Evolutionary conservation across 176 grass and related monocot genomes (phyloP), one percentile per base, ranked within the genome.

Genomic region (Aechmea fasciata): DNA sequence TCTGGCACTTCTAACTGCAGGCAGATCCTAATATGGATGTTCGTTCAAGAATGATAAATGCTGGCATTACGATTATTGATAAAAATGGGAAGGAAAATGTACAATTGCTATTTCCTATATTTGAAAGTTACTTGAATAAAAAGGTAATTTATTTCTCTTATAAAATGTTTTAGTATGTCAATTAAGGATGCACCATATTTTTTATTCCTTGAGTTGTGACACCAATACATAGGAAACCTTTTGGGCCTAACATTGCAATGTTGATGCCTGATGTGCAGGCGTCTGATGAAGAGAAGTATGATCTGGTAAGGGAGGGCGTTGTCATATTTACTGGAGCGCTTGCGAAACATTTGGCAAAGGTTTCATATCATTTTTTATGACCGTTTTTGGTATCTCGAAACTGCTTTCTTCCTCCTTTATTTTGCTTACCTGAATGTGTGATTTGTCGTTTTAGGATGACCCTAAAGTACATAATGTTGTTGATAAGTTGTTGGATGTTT

Each of bases 91-190:
- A 97, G 82, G 89, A 97, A 77, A 97, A 92, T 79, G 89, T 97
- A 55, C 89, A 86, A 82, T 87, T 97, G 74, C 75, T 97, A 66
- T 97, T 97, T 83, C 93, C 93, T 77, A 97, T 97, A 78, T 97
- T 97, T 67, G 89, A 97, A 65, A 97, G 89, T 79, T 97, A 92
- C 69, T 90, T 97, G 79, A 97, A 97, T 78, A 97, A 97, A 85
- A 97, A 65, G 86, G 93, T 79, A 83, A 59, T 52, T 59, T 66
- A 29, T 85, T 78, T 63, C 64, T 29, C 50, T 59, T 22, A 71
- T 11, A 67, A 19, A 67, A 12, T 64, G 22, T 11, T 9, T 52
- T 72, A 67, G 66, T 57, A 66, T 61, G 76, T 69, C 53, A 71
- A 68, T 65, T 48, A 57, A 41, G 51, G 19, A 13, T 13, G 57